phyloP scores from a whole-genome alignment of 2,329 filamentous ascomycete species.

The Nigrograna mackinnonii region DNA sequence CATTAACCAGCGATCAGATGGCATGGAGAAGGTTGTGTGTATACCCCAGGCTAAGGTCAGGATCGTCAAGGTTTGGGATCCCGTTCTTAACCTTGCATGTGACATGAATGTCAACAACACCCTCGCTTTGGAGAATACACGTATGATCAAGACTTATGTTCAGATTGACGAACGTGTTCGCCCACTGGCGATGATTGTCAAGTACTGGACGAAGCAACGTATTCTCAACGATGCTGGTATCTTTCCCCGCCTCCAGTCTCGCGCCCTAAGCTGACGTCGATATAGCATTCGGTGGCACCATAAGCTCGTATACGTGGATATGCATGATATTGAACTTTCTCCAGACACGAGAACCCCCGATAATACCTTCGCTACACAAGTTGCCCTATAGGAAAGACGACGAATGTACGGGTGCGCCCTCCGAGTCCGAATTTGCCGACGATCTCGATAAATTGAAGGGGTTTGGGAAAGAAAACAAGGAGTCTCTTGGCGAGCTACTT shows the following conservation, averaged over 20 bases:
- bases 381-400: slow-evolving; percentile 64
- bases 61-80: slow-evolving; percentile 99
- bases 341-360: slow-evolving; percentile 80
- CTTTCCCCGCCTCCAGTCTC: slow-evolving; percentile 34
- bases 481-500: slow-evolving; percentile 80
- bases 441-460: slow-evolving; percentile 74
- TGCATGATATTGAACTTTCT: slow-evolving; percentile 97
- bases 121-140: slow-evolving; percentile 89
- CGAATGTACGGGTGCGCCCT: slow-evolving; percentile 62
- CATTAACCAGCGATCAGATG: no score
- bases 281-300: slow-evolving; percentile 83
- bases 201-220: slow-evolving; percentile 92
- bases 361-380: slow-evolving; percentile 85
- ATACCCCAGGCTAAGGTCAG: slow-evolving; percentile 94
- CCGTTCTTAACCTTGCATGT: slow-evolving; percentile 83
- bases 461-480: slow-evolving; percentile 79
- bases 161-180: slow-evolving; percentile 89
- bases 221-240: slow-evolving; percentile 95
- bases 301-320: slow-evolving; percentile 99
- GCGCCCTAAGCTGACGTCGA: slow-evolving; percentile 10
- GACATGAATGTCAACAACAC: slow-evolving; percentile 99
- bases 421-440: slow-evolving; percentile 79
- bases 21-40: slow-evolving; percentile 96
- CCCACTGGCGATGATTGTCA: slow-evolving; percentile 93
- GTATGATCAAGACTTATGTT: slow-evolving; percentile 97